A percentile compares a stretch with the other conserved stretches of the same genome.
Conservation (phyloP, 805 yeast genomes). For the fission yeast (Schizosaccharomyces pombe) region DNA sequence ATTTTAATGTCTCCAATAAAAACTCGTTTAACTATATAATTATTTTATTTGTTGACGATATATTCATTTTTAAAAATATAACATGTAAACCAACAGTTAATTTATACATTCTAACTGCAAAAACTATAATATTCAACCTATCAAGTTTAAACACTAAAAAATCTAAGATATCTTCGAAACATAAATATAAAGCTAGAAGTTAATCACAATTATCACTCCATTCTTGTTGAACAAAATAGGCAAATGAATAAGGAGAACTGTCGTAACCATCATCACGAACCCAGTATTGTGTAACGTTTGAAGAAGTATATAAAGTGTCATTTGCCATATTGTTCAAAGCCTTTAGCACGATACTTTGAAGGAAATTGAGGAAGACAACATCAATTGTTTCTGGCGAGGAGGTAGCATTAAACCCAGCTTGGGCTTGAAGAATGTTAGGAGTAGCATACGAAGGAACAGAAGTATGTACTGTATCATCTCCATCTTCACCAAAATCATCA, state of each 20-base stretch:
- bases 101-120: too few species aligned
- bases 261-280: neutral
- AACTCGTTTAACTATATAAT: too few species aligned
- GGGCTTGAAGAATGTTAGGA: constrained; percentile 58
- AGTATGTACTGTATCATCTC: constrained; percentile 57
- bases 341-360: constrained; percentile 16
- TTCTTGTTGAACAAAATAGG: neutral
- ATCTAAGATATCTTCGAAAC: too few species aligned
- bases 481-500: constrained; percentile 68
- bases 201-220: neutral
- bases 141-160: too few species aligned
- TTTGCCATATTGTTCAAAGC: neutral
- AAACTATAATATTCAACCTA: too few species aligned
- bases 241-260: neutral
- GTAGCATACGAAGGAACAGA: constrained; percentile 34
- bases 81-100: too few species aligned
- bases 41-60: too few species aligned
- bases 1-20: too few species aligned
- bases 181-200: too few species aligned
- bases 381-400: constrained; percentile 14
- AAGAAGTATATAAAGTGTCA: neutral
- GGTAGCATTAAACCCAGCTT: constrained; percentile 8
- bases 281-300: neutral
- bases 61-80: too few species aligned
- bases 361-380: constrained; percentile 56